phyloP scores from a whole-genome alignment of 352 stramenopile genomes.

The Globisporangium echinulatum region DNA sequence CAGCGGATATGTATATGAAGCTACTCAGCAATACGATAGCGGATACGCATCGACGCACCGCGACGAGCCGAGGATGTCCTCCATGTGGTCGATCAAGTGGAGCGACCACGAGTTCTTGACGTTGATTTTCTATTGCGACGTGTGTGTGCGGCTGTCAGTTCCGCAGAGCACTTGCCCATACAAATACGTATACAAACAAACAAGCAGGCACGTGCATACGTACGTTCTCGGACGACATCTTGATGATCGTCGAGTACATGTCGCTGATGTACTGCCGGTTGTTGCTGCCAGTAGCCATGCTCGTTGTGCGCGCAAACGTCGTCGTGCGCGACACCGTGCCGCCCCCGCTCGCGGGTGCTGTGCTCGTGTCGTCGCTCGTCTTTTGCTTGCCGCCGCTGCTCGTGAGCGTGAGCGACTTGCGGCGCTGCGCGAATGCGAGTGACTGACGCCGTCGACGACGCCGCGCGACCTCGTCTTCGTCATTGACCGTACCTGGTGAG shows the following conservation, averaged over 20 bases:
- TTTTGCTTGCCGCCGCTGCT: constrained; percentile 21
- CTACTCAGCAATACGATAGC: no score
- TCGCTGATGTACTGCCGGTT: constrained; percentile 83
- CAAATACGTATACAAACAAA: background rate
- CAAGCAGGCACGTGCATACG: constrained; percentile 1
- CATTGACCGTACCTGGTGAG: constrained; percentile 29
- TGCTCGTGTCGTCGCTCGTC: constrained; percentile 1
- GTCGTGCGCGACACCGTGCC: constrained; percentile 3
- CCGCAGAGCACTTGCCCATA: background rate
- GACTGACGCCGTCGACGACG: constrained; percentile 53
- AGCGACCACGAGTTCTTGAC: constrained; percentile 96
- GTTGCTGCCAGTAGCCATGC: constrained; percentile 8
- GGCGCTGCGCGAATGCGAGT: constrained; percentile 64
- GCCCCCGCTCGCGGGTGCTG: background rate
- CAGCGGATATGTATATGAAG: no score
- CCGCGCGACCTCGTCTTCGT: constrained; percentile 64
- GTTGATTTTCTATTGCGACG: constrained; percentile 91
- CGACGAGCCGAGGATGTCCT: constrained; percentile 85
- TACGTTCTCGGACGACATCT: constrained; percentile 90
- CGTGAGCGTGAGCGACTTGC: constrained; percentile 57
- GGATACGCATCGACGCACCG: constrained; percentile 22
- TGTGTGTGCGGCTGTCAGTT: background rate
- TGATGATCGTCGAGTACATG: constrained; percentile 91
- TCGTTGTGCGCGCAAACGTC: constrained; percentile 9
- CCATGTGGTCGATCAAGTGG: constrained; percentile 97